Evolutionary conservation across 192 early-diverging fungal genomes (phyloP), one percentile per base, ranked within the genome.

Genomic region (Coemansia sp.): DNA sequence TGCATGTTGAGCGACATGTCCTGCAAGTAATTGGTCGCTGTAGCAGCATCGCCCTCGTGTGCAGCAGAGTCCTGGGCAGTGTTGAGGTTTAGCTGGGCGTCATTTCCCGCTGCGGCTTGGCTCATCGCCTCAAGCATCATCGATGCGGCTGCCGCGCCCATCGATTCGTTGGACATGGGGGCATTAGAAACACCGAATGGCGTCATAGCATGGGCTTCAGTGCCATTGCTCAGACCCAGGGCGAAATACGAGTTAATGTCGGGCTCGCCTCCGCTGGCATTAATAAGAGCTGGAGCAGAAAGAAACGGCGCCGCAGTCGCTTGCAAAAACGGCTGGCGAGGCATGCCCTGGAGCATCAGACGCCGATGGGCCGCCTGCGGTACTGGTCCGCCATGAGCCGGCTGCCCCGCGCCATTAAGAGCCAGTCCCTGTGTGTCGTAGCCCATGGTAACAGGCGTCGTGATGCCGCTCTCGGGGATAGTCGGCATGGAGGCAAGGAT

Each of bases 201-300:
- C 47, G 69, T 62, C 49, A 71, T 39, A 18, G 61, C 31, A 27
- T 75, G 63, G 41, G 41, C 29, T 6, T 62, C 44, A 43, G 39
- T 64, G 10, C 44, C 12, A 33, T 39, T 43, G 43, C 49, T 62
- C 27, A 70, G 33, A 3, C 64, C 70, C 46, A 84, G 68, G 12
- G 74, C 41, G 62, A 84, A 84, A 52, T 84, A 84, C 64, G 81
- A 84, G 22, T 62, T 65, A 5, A 67, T 70, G 31, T 71, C 69
- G 7, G 75, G 81, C 39, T 84, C 81, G 20, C 77, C 81, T 1
- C 81, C 81, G 3, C 68, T 76, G 5, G 61, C 73, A 0, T 74
- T 76, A 12, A 79, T 73, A 18, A 84, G 74, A 11, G 81, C 81
- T 0, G 81, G 81, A 22, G 81, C 81, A 0, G 81, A 84, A 46